Conservation (phyloP, 345 rosid species). For the Laguncularia racemosa region DNA sequence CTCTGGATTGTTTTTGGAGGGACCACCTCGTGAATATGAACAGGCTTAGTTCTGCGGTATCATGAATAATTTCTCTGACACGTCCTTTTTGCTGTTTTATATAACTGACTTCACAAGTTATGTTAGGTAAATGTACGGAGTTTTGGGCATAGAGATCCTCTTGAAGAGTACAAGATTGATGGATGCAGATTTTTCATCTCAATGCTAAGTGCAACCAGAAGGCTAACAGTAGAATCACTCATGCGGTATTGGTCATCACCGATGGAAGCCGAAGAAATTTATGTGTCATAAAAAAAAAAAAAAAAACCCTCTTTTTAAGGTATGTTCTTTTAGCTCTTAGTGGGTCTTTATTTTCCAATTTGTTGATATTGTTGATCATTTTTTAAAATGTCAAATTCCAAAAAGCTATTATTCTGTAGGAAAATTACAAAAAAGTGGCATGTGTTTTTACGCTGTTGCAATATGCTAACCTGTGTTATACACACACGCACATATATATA, state of each 20-base stretch:
- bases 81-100: neutral
- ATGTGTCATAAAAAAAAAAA: constrained; percentile 10
- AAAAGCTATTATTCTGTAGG: no score
- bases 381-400: no score
- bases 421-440: no score
- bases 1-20: constrained; percentile 85
- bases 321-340: neutral
- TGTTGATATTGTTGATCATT: neutral
- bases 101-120: constrained; percentile 10
- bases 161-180: constrained; percentile 94
- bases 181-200: constrained; percentile 95
- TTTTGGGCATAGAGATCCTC: constrained; percentile 96
- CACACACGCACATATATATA: no score
- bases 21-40: constrained; percentile 95
- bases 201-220: constrained; percentile 88
- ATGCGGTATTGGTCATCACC: constrained; percentile 82
- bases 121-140: constrained; percentile 85
- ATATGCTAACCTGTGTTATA: no score
- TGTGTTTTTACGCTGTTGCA: no score
- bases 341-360: neutral
- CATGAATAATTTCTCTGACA: constrained; percentile 4
- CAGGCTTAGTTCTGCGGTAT: constrained; percentile 88
- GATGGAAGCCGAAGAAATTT: constrained; percentile 60
- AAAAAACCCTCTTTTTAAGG: neutral
- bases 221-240: constrained; percentile 75